Evolutionary conservation across 2,329 filamentous ascomycete species (phyloP).

Genomic region (Botrytis elliptica): DNA sequence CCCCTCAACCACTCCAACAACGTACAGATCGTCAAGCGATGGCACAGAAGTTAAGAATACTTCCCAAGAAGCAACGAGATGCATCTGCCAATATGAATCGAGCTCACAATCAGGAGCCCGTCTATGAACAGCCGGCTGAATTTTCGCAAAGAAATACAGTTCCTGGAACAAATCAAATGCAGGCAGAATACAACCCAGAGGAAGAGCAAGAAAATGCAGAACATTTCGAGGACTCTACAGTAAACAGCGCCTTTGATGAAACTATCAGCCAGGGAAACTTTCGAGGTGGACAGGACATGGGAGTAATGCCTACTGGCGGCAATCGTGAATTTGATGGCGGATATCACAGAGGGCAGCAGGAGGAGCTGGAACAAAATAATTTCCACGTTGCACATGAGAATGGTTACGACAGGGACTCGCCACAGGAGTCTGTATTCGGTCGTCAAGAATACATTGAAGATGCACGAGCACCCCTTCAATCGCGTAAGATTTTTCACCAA

Average conservation of each 20-base stretch:
- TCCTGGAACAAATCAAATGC: not conserved
- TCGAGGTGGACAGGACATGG: not conserved
- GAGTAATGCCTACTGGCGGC: not conserved
- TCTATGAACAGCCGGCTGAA: conserved; percentile 2
- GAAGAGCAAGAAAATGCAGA: not conserved
- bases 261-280: conserved; percentile 11
- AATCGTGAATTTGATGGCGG: not conserved
- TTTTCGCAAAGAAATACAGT: not conserved
- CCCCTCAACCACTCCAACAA: not conserved
- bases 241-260: conserved; percentile 9
- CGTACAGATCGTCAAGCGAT: conserved; percentile 1
- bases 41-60: not conserved
- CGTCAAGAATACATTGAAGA: not conserved
- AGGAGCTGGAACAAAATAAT: not conserved
- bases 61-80: not conserved
- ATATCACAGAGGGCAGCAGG: not conserved
- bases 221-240: conserved; percentile 13
- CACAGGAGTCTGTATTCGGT: not conserved
- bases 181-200: not conserved
- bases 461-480: not conserved
- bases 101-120: not conserved
- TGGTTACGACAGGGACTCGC: not conserved
- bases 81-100: conserved; percentile 5
- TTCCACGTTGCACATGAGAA: not conserved
- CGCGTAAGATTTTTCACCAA: not conserved